A percentile compares a stretch with the other conserved stretches of the same genome.
Evolutionary conservation across 73 alveolate genomes (phyloP).

Genomic region (Blepharisma japonicum): DNA sequence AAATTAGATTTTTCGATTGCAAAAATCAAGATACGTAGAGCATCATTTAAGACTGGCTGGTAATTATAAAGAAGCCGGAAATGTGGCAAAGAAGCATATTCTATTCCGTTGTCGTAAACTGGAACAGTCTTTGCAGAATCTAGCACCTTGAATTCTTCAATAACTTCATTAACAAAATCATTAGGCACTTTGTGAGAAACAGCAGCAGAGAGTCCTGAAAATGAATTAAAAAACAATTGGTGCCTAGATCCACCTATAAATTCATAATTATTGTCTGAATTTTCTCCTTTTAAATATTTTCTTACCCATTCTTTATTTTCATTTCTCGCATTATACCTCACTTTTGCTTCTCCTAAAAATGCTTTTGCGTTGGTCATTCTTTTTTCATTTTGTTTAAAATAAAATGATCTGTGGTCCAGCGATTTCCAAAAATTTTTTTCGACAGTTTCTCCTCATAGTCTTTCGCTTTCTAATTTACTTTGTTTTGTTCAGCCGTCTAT

Average conservation of each 20-base stretch:
- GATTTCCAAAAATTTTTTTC: constrained; percentile 45
- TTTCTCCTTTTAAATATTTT: constrained; percentile 11
- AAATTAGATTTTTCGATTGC: background rate
- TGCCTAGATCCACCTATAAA: constrained; percentile 20
- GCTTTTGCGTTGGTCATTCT: constrained; percentile 25
- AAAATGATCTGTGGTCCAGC: constrained; percentile 56
- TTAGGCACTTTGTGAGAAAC: background rate
- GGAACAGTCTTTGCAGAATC: background rate
- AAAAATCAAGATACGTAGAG: background rate
- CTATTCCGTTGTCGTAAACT: background rate
- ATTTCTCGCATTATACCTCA: background rate
- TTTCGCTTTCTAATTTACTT: constrained; percentile 36
- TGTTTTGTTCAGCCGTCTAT: constrained; percentile 37
- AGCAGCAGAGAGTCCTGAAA: constrained; percentile 25
- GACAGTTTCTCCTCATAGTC: constrained; percentile 47
- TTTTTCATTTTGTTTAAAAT: constrained; percentile 50
- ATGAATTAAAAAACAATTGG: background rate
- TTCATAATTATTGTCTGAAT: background rate
- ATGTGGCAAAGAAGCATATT: constrained; percentile 22
- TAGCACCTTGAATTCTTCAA: constrained; percentile 16
- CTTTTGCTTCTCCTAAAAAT: constrained; percentile 1
- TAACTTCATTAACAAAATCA: background rate
- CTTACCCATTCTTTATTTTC: background rate
- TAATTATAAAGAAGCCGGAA: constrained; percentile 15
- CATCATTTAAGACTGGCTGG: background rate